These are phyloP conservation scores for Stramenopiles sp. DNA, from an alignment of 352 stramenopile species.

Conservation along the genomic window DNA sequence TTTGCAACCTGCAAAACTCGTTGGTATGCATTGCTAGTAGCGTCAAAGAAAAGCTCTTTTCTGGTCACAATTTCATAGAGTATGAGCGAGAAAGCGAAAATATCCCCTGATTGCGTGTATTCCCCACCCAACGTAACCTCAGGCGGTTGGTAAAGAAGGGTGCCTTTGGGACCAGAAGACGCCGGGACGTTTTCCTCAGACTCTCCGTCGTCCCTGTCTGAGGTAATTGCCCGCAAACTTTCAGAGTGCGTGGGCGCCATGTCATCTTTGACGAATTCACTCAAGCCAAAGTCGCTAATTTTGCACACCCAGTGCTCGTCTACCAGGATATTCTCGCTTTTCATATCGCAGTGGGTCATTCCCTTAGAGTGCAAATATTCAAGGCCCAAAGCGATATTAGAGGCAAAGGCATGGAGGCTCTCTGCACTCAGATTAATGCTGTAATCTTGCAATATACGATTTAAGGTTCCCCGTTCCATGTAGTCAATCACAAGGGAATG, in stretches of 20 bases:
- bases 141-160: neutral
- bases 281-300: constrained; percentile 10
- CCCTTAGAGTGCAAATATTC: constrained; percentile 8
- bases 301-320: constrained; percentile 6
- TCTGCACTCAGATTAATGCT: neutral
- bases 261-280: constrained; percentile 1
- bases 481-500: neutral
- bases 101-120: neutral
- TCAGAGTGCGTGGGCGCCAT: neutral
- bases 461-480: neutral
- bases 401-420: neutral
- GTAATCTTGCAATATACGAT: neutral
- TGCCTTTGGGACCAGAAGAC: neutral
- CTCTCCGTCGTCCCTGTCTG: neutral
- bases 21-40: neutral
- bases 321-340: constrained; percentile 6
- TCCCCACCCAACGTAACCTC: neutral
- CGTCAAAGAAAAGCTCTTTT: neutral
- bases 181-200: neutral
- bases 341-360: constrained; percentile 8
- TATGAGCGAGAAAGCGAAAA: constrained; percentile 7
- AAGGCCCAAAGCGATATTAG: constrained; percentile 20
- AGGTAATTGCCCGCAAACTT: neutral
- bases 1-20: neutral
- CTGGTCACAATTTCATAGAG: neutral